These are phyloP conservation scores for Monosporascus cannonballus DNA, from an alignment of 2,329 filamentous ascomycete genomes.

Conservation along the genomic window DNA sequence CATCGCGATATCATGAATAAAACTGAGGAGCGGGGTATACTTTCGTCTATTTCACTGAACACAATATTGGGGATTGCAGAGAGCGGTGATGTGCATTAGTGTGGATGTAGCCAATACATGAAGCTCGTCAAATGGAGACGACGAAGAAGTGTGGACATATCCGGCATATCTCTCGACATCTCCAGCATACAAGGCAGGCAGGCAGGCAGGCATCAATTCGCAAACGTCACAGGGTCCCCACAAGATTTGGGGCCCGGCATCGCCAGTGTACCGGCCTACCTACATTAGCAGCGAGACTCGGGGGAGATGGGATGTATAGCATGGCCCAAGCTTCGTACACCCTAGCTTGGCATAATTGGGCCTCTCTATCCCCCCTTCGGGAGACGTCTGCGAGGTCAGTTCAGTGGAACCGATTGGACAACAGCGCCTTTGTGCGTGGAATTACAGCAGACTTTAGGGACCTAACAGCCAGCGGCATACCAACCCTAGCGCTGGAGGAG, in stretches of 20 bases:
- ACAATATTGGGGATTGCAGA: no score
- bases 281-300: neutral
- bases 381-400: neutral
- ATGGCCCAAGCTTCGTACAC: slow-evolving; percentile 5
- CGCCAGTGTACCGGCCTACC: neutral
- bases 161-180: neutral
- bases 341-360: neutral
- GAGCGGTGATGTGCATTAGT: no score
- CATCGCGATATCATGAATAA: no score
- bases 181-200: neutral
- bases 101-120: neutral
- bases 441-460: neutral
- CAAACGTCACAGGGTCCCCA: slow-evolving; percentile 23
- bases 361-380: neutral
- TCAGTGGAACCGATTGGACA: no score
- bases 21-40: no score
- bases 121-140: neutral
- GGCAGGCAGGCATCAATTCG: slow-evolving; percentile 22
- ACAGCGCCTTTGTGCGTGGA: slow-evolving; percentile 5
- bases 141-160: no score
- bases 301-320: neutral
- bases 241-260: neutral
- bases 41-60: no score
- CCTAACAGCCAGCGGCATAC: no score
- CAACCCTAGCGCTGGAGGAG: neutral